Evolutionary conservation across 2,329 filamentous ascomycete species (phyloP).

Genomic region (Trichoderma harzianum): DNA sequence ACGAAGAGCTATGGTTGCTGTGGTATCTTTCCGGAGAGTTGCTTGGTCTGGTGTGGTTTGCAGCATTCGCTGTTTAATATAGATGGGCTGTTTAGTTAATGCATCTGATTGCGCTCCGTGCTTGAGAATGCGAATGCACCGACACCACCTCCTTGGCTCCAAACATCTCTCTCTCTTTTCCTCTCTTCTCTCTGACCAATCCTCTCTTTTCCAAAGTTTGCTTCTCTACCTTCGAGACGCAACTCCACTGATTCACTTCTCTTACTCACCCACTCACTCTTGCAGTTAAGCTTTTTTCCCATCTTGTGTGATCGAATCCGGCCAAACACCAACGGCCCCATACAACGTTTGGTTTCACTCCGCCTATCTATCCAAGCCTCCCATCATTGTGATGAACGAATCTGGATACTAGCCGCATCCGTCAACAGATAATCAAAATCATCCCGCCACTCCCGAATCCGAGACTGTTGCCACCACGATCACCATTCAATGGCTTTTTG

Average conservation of each 20-base stretch:
- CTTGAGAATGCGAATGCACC: neutral
- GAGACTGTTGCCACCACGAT: neutral
- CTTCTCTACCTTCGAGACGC: neutral
- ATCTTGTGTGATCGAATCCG: slow-evolving; percentile 10
- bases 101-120: slow-evolving; percentile 9
- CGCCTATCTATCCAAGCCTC: neutral
- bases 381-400: slow-evolving; percentile 8
- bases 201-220: neutral
- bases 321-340: neutral
- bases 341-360: neutral
- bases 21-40: slow-evolving; percentile 12
- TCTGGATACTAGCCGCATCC: slow-evolving; percentile 16
- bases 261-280: neutral
- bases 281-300: neutral
- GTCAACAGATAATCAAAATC: neutral
- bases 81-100: neutral
- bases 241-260: neutral
- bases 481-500: slow-evolving; percentile 34
- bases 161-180: neutral
- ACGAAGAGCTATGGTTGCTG: slow-evolving; percentile 15
- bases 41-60: neutral
- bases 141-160: neutral
- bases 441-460: slow-evolving; percentile 6
- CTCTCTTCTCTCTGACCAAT: neutral
- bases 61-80: neutral